A percentile compares a stretch with the other conserved stretches of the same genome.
Conservation (phyloP, 805 yeast genomes). For the Pichia scutulata region DNA sequence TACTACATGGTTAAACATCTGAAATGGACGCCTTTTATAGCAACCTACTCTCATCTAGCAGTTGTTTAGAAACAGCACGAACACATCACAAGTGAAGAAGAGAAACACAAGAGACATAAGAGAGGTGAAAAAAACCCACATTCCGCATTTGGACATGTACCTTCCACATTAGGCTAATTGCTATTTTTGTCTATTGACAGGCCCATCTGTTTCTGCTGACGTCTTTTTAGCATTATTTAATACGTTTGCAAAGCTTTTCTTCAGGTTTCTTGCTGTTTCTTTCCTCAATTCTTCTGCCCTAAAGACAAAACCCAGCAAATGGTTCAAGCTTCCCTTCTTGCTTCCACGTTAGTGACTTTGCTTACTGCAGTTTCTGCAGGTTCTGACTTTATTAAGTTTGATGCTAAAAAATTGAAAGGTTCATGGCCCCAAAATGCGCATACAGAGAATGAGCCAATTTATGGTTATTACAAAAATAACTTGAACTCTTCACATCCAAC, state of each 20-base stretch:
- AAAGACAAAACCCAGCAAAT: neutral
- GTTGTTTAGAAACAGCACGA: neutral
- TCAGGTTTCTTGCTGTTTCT: no score
- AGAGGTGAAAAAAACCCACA: neutral
- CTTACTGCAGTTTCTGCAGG: slow-evolving; percentile 2
- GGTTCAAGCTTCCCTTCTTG: neutral
- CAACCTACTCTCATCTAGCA: neutral
- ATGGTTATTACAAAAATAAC: slow-evolving; percentile 1
- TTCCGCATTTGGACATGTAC: neutral
- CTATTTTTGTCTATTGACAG: neutral
- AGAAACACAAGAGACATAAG: neutral
- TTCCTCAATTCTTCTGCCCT: neutral
- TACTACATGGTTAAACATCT: neutral
- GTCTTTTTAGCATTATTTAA: neutral
- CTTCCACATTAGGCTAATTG: neutral
- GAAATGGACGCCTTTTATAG: neutral
- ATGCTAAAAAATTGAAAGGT: slow-evolving; percentile 9
- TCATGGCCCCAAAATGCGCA: slow-evolving; percentile 10
- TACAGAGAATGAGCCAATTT: slow-evolving; percentile 5
- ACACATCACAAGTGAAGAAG: neutral
- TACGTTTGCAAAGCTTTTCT: no score
- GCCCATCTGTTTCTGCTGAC: neutral
- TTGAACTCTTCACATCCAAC: neutral
- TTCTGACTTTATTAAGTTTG: slow-evolving; percentile 2
- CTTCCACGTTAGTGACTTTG: neutral